Evolutionary conservation across 1,284 basidiomycete genomes (phyloP).

Genomic region (Ganoderma leucocontextum): DNA sequence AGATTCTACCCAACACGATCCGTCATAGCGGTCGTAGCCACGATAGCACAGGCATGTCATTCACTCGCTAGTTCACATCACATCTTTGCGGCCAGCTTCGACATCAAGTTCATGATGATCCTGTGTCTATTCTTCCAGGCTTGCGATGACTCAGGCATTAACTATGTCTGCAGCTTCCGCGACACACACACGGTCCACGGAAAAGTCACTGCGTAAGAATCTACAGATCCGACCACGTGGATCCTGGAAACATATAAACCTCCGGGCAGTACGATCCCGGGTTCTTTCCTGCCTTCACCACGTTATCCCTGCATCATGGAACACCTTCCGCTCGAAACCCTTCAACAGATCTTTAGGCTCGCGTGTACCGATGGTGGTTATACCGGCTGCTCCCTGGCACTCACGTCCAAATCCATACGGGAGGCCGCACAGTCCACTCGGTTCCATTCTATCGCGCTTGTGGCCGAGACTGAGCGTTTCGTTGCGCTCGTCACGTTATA

Average conservation of each 20-base stretch:
- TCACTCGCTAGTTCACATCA: neutral
- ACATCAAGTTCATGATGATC: neutral
- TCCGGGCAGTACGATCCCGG: neutral
- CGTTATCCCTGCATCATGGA: constrained; percentile 11
- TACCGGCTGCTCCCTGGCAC: constrained; percentile 19
- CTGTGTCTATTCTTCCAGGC: neutral
- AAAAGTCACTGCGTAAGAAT: neutral
- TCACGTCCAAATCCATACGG: constrained; percentile 13
- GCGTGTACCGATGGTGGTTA: constrained; percentile 22
- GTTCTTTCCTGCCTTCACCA: neutral
- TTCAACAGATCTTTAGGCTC: constrained; percentile 10
- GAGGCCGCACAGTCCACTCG: constrained; percentile 8
- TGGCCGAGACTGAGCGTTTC: neutral
- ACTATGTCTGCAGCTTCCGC: neutral
- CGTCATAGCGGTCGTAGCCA: neutral
- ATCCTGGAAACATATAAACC: constrained; percentile 8
- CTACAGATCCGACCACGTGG: constrained; percentile 1
- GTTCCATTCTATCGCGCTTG: constrained; percentile 15
- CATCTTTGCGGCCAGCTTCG: neutral
- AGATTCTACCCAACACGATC: neutral
- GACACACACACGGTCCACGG: neutral
- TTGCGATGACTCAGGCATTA: neutral
- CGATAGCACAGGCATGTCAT: neutral
- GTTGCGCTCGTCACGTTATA: constrained; percentile 14
- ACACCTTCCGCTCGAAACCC: constrained; percentile 8